phyloP scores from a whole-genome alignment of 345 rosid species.

The Hypericum androsaemum region DNA sequence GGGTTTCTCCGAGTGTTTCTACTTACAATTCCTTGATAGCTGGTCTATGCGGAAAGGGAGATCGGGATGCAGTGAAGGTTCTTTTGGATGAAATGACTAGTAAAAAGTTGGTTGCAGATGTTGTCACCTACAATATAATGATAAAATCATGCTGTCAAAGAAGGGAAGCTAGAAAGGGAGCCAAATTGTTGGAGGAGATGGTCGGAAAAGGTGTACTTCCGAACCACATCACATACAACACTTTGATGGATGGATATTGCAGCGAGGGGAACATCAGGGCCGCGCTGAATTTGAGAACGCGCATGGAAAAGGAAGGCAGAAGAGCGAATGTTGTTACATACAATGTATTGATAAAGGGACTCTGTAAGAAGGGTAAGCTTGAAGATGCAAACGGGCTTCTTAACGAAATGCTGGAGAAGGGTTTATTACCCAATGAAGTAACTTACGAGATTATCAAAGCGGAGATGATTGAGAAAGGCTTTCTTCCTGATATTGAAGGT shows the following conservation, averaged over 20 bases:
- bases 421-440: conserved; percentile 51
- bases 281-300: conserved; percentile 42
- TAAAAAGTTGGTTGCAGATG: conserved; percentile 36
- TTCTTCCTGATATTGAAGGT: conserved; percentile 77
- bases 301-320: conserved; percentile 64
- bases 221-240: conserved; percentile 56
- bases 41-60: conserved; percentile 50
- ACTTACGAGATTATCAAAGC: conserved; percentile 58
- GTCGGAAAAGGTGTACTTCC: conserved; percentile 39
- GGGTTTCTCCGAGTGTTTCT: conserved; percentile 35
- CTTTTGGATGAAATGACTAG: conserved; percentile 33
- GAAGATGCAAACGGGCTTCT: conserved; percentile 64
- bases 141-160: conserved; percentile 47
- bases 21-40: conserved; percentile 68
- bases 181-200: conserved; percentile 47
- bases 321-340: conserved; percentile 52
- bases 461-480: conserved; percentile 80
- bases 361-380: conserved; percentile 50
- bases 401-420: conserved; percentile 88
- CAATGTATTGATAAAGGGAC: conserved; percentile 61
- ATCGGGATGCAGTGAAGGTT: conserved; percentile 29
- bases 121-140: conserved; percentile 59
- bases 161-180: conserved; percentile 53
- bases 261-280: conserved; percentile 61
- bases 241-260: conserved; percentile 66